Percentiles rank a stretch among this genome's conserved stretches.
phyloP scores from a whole-genome alignment of 179 eudicot genomes.

The Silene noctiflora region DNA sequence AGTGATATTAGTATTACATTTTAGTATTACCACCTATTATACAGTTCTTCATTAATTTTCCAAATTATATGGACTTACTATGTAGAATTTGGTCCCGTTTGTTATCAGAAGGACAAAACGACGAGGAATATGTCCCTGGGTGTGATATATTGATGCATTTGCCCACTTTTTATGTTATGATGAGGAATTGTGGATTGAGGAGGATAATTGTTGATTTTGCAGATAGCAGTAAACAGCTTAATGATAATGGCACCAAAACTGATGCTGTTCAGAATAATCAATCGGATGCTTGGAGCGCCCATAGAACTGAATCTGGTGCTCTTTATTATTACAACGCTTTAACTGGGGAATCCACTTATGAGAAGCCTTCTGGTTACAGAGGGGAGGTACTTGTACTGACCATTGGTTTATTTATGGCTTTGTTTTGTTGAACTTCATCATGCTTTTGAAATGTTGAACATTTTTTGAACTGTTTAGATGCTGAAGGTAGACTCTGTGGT shows the following conservation, averaged over 20 bases:
- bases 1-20: not conserved
- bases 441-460: not conserved
- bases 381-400: conserved; percentile 60
- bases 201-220: conserved; percentile 23
- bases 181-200: conserved; percentile 8
- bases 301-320: conserved; percentile 76
- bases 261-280: conserved; percentile 37
- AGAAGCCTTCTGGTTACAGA: conserved; percentile 70
- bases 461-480: not conserved
- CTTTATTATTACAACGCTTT: conserved; percentile 86
- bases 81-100: too few relatives aligned
- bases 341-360: conserved; percentile 88
- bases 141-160: not conserved
- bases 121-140: too few relatives aligned
- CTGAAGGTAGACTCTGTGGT: not conserved
- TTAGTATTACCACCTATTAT: too few relatives aligned
- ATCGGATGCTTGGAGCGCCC: conserved; percentile 87
- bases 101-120: too few relatives aligned
- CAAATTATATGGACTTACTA: too few relatives aligned
- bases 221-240: conserved; percentile 43
- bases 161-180: not conserved
- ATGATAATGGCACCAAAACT: conserved; percentile 32
- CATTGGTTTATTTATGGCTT: not conserved
- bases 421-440: not conserved
- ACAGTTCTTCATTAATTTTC: too few relatives aligned